These are phyloP conservation scores for Mycena kentingensis DNA, from an alignment of 768 basidiomycete genomes.

Conservation along the genomic window DNA sequence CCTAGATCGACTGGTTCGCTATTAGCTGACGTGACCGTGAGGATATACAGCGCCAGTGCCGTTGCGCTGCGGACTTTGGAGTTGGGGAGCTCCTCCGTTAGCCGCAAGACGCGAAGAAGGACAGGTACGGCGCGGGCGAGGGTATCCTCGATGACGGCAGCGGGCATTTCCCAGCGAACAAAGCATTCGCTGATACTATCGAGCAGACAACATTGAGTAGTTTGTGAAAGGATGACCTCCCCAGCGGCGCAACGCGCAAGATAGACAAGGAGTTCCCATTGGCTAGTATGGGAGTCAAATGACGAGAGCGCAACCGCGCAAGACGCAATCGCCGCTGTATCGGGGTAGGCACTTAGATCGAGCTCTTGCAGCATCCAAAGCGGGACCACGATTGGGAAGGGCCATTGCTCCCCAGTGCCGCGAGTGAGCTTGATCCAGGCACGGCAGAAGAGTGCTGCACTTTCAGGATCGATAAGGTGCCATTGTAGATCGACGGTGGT, in stretches of 20 bases:
- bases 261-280: constrained; percentile 38
- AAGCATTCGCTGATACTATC: constrained; percentile 42
- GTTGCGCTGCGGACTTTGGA: constrained; percentile 34
- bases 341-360: constrained; percentile 29
- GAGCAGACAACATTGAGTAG: constrained; percentile 39
- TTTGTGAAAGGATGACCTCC: constrained; percentile 32
- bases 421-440: constrained; percentile 44
- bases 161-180: constrained; percentile 40
- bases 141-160: constrained; percentile 38
- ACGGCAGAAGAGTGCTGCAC: constrained; percentile 40
- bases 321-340: constrained; percentile 38
- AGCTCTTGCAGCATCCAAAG: constrained; percentile 36
- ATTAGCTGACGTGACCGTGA: constrained; percentile 32
- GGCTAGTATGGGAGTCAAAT: constrained; percentile 35
- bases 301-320: constrained; percentile 40
- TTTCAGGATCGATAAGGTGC: constrained; percentile 37
- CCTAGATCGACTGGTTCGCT: constrained; percentile 27
- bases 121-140: constrained; percentile 36
- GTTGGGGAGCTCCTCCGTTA: constrained; percentile 29
- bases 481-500: constrained; percentile 39
- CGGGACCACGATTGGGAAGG: constrained; percentile 36
- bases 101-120: constrained; percentile 36
- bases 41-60: constrained; percentile 33
- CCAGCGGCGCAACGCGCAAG: constrained; percentile 35
- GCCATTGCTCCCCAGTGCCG: constrained; percentile 38